Evolutionary conservation across 768 basidiomycete species (phyloP), one percentile per base, ranked within the genome.

Genomic region (Cyclocybe cylindracea): DNA sequence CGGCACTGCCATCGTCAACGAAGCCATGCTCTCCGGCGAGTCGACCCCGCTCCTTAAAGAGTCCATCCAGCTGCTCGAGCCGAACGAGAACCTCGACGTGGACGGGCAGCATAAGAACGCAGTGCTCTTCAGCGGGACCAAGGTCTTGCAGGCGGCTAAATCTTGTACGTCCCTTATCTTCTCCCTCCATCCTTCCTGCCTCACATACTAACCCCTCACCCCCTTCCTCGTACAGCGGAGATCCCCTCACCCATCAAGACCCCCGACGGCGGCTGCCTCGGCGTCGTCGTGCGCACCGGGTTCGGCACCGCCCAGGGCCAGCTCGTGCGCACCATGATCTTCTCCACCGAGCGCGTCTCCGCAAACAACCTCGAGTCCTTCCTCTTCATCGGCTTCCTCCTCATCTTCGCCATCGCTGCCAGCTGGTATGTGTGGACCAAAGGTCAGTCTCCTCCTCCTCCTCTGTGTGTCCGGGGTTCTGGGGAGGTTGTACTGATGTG

Each of bases 381-480:
- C 84, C 71, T 98, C 51, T 99, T 99, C 74, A 98, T 99, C 54
- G 97, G 94, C 2, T 98, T 99, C 80, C 76, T 98, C 11, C 84
- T 98, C 48, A 91, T 98, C 56, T 98, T 99, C 64, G 97, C 97
- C 38, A 89, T 98, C 59, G 96, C 96, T 32, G 97, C 97, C 0
- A 92, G 89, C 63, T 96, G 94, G 81, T 98, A 99, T 73, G 97
- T 98, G 19, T 98, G 97, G 97, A 82, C 87, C 31, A 93, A 94
- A 76, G 96, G 94, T 88, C 16, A 55, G 78, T 53, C 7, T 11
- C 29, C 31, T 62, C 39, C 39, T 44, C 19, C 46, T 39, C 19
- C 8, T 33, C 50, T 18, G 44, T 34, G 10, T 19, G 45, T 3
- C 24, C 5, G 24, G 5, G 24, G 35, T 13, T 19, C 11, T 3